A percentile compares a stretch with the other conserved stretches of the same genome.
These are phyloP conservation scores for Rhizophora apiculata DNA, from an alignment of 345 rosid genomes.

Conservation along the genomic window DNA sequence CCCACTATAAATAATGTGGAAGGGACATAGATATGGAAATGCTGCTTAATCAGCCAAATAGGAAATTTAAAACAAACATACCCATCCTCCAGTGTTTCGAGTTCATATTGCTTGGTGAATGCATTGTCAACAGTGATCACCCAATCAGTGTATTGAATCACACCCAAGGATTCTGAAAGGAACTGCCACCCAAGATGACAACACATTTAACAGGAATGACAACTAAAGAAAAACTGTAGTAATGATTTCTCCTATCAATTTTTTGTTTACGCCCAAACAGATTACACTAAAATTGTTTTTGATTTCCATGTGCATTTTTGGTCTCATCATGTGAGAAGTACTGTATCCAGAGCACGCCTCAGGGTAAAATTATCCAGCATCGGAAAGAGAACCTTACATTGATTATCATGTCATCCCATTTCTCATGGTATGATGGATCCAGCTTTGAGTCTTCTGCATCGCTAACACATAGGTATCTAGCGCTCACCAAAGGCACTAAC, in stretches of 20 bases:
- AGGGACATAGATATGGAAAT: neutral
- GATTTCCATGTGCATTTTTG: no score
- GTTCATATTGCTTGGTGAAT: constrained; percentile 71
- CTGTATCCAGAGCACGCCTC: no score
- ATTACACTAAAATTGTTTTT: no score
- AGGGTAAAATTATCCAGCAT: no score
- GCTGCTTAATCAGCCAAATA: constrained; percentile 7
- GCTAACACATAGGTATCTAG: constrained; percentile 91
- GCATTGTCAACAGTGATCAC: constrained; percentile 80
- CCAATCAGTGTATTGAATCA: constrained; percentile 82
- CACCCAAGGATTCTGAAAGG: constrained; percentile 93
- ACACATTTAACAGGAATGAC: no score
- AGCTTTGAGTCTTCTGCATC: constrained; percentile 91
- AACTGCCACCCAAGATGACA: constrained; percentile 50
- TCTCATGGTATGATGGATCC: constrained; percentile 87
- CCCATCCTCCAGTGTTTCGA: constrained; percentile 75
- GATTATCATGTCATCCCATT: constrained; percentile 98
- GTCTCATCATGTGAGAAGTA: no score
- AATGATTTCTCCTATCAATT: no score
- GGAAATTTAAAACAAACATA: constrained; percentile 26
- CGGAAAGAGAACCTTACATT: constrained; percentile 45
- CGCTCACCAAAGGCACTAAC: constrained; percentile 63
- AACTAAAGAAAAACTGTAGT: no score
- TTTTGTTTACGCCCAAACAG: no score
- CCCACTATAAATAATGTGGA: no score